Percentiles rank a stretch among this genome's conserved stretches.
Evolutionary conservation across 176 grass and related monocot genomes (phyloP).

Genomic region (Metroxylon sagu): DNA sequence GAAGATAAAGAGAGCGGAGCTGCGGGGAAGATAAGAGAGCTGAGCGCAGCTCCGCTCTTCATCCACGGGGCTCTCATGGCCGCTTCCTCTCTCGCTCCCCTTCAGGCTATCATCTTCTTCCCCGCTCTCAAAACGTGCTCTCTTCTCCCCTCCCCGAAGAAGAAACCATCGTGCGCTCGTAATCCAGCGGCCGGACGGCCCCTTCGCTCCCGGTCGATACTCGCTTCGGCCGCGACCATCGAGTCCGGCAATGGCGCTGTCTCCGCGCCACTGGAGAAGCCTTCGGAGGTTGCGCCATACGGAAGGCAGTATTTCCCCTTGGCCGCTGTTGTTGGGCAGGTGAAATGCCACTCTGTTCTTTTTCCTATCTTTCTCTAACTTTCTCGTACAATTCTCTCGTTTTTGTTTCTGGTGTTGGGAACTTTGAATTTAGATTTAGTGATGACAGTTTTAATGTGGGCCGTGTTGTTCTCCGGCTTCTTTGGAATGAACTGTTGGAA

Average conservation of each 20-base stretch:
- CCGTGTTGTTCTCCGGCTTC: too few relatives aligned
- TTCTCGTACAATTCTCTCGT: neutral
- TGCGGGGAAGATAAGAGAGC: too few relatives aligned
- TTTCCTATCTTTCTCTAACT: neutral
- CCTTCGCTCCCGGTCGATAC: constrained; percentile 4
- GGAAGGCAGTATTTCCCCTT: constrained; percentile 87
- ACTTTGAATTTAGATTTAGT: neutral
- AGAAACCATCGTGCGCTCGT: neutral
- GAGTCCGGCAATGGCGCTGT: constrained; percentile 64
- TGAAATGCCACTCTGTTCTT: constrained; percentile 9
- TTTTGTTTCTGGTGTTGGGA: neutral
- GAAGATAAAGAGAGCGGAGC: too few relatives aligned
- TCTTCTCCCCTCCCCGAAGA: neutral
- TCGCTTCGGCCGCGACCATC: constrained; percentile 42
- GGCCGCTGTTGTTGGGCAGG: constrained; percentile 88
- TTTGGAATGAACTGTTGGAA: too few relatives aligned
- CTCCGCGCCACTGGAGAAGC: constrained; percentile 15
- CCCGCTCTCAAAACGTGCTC: neutral
- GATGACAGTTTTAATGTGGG: too few relatives aligned
- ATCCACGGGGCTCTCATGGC: too few relatives aligned
- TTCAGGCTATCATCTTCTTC: neutral
- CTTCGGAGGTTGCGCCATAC: constrained; percentile 20
- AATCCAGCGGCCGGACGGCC: neutral
- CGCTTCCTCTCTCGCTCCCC: neutral
- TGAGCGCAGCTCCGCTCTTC: too few relatives aligned